Conservation (phyloP, 2,329 filamentous ascomycete genomes). For the Scytalidium lignicola region DNA sequence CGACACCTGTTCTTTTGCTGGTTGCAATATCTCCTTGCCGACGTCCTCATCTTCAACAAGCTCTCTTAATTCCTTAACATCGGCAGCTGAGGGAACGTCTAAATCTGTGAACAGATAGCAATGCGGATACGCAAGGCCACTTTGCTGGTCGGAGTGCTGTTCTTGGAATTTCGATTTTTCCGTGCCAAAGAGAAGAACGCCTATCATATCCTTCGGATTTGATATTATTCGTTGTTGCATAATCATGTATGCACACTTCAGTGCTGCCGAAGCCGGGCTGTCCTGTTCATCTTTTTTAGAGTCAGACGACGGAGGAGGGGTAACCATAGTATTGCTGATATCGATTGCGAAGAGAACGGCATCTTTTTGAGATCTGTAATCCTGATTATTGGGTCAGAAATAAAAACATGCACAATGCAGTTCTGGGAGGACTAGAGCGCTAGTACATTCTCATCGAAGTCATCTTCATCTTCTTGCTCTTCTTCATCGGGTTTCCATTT, state of each 20-base stretch:
- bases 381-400: constrained; percentile 41
- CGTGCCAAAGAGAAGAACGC: constrained; percentile 86
- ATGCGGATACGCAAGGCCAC: constrained; percentile 70
- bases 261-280: constrained; percentile 72
- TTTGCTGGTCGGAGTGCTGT: constrained; percentile 51
- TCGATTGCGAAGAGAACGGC: constrained; percentile 97
- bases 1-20: constrained; percentile 63
- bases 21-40: constrained; percentile 61
- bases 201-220: constrained; percentile 95
- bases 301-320: constrained; percentile 54
- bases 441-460: constrained; percentile 58
- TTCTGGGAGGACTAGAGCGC: background rate
- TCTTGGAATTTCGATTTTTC: constrained; percentile 75
- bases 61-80: constrained; percentile 73
- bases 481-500: constrained; percentile 30
- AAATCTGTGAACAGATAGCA: constrained; percentile 90
- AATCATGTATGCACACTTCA: constrained; percentile 90
- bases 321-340: constrained; percentile 82
- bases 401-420: background rate
- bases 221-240: constrained; percentile 99
- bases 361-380: constrained; percentile 90
- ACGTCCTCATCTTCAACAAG: constrained; percentile 76
- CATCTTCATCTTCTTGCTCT: constrained; percentile 67
- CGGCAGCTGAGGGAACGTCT: constrained; percentile 78
- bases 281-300: constrained; percentile 75